Evolutionary conservation across 1,284 basidiomycete genomes (phyloP).

Genomic region (Cystobasidium slooffiae): DNA sequence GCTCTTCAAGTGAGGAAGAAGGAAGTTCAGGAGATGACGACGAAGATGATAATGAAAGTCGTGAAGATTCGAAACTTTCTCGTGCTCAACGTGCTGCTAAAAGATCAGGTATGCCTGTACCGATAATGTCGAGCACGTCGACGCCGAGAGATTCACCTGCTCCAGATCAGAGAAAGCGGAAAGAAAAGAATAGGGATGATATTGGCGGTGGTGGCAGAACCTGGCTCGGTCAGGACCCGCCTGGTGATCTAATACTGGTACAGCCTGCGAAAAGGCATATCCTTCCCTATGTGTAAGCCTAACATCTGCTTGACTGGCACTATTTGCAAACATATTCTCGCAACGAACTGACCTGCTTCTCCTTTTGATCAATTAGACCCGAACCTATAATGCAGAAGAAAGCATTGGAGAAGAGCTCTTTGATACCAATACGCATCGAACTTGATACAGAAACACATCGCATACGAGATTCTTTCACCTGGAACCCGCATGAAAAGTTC

Average conservation of each 20-base stretch:
- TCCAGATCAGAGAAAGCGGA: background rate
- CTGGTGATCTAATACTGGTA: slow-evolving; percentile 73
- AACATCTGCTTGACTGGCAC: background rate
- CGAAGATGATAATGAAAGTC: slow-evolving; percentile 66
- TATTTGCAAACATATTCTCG: slow-evolving; percentile 47
- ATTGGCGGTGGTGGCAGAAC: slow-evolving; percentile 69
- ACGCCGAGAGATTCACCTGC: slow-evolving; percentile 42
- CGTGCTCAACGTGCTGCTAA: slow-evolving; percentile 55
- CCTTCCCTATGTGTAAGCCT: slow-evolving; percentile 70
- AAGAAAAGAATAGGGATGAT: slow-evolving; percentile 15
- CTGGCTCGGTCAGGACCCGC: slow-evolving; percentile 84
- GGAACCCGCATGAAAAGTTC: slow-evolving; percentile 79
- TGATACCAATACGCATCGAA: slow-evolving; percentile 92
- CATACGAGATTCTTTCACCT: slow-evolving; percentile 93
- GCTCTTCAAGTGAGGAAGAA: slow-evolving; percentile 53
- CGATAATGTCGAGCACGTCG: background rate
- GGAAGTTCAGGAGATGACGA: slow-evolving; percentile 65
- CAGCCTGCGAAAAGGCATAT: slow-evolving; percentile 66
- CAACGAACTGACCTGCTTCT: background rate
- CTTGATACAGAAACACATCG: slow-evolving; percentile 89
- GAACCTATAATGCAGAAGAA: slow-evolving; percentile 69
- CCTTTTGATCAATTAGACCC: slow-evolving; percentile 60
- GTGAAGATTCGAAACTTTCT: slow-evolving; percentile 42
- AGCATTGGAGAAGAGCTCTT: slow-evolving; percentile 65
- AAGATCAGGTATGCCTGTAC: background rate